Base-by-base conservation (phyloP, 495 filamentous ascomycete species). In the Emericellopsis terricola region DNA sequence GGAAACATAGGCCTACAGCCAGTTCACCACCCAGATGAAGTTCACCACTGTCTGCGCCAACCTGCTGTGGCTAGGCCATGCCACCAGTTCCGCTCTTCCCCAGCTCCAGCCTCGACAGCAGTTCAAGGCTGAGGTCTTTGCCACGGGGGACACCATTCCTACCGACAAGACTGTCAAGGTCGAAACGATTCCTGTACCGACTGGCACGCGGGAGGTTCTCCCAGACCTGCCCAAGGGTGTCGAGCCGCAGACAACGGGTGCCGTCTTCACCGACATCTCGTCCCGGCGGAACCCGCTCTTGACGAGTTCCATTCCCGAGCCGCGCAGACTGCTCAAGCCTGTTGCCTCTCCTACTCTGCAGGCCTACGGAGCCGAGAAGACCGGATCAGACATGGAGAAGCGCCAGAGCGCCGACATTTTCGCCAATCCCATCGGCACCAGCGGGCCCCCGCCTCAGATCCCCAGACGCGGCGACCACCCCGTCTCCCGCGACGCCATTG, bases 371-470 rank as follows among this genome's bases (percentile, higher is more conserved):
- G n/a, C n/a, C n/a, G n/a, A n/a, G n/a, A 26, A 26, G 11, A 6
- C 23, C 23, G 11, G 6, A 6, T 6, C 23, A 26, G 23, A 6
- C 23, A 11, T 6, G 23, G 23, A 26, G 23, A 26, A 26, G 23
- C 23, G 23, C 23, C 6, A 26, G 23, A 11, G 6, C 6, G 23
- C 23, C 49, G 3, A 68, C 33, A 64, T 71, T 37, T 69, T 67
- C 41, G 45, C 52, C 38, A 44, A 60, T 8, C 76, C 81, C 16
- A 61, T 86, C 33, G 65, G 64, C 33, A 76, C 69, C 9, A 65
- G 57, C 11, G 41, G 69, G 15, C 69, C 76, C 30, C 64, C 75
- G 0, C 26, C 55, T 1, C 56, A 53, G 20, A 71, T 86, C 41
- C 35, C 52, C 15, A 53, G 64, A 57, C 53, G 40, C 4, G 40